Evolutionary conservation across 2,329 filamentous ascomycete genomes (phyloP).

Genomic region (Cladophialophora chaetospira): DNA sequence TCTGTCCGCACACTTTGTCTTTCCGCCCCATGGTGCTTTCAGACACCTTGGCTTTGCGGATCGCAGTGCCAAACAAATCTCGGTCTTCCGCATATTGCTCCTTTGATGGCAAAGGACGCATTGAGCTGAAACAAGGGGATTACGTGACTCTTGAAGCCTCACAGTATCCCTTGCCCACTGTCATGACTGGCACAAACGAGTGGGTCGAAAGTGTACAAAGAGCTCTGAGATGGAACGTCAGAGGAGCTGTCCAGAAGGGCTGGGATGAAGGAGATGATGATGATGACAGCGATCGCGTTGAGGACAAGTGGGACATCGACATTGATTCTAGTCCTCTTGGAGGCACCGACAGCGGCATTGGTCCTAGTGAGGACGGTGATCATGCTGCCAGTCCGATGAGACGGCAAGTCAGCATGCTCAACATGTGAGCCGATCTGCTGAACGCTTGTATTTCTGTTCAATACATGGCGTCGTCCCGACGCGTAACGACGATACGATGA

Average conservation of each 20-base stretch:
- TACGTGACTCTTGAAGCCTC: conserved; percentile 95
- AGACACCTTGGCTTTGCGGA: conserved; percentile 87
- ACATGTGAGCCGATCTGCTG: conserved; percentile 50
- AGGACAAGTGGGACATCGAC: conserved; percentile 89
- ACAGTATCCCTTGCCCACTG: conserved; percentile 95
- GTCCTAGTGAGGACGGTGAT: conserved; percentile 67
- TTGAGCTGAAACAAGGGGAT: conserved; percentile 90
- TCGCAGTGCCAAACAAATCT: conserved; percentile 80
- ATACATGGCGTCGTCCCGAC: background rate
- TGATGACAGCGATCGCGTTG: conserved; percentile 41
- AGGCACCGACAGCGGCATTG: conserved; percentile 50
- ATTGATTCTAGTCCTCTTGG: conserved; percentile 60
- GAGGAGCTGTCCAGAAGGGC: conserved; percentile 87
- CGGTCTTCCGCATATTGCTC: conserved; percentile 94
- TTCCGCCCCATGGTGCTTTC: conserved; percentile 98
- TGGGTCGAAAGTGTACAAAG: conserved; percentile 97
- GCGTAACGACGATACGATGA: background rate
- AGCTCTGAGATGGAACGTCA: conserved; percentile 91
- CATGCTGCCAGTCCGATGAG: conserved; percentile 60
- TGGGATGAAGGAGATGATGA: conserved; percentile 59
- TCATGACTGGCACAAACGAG: conserved; percentile 83
- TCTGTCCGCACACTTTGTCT: conserved; percentile 94
- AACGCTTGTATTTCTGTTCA: background rate
- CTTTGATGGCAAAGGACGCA: conserved; percentile 94
- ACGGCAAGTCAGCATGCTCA: conserved; percentile 73